Base-by-base conservation (phyloP, 352 stramenopile genomes). In the Pythium graminicola region DNA sequence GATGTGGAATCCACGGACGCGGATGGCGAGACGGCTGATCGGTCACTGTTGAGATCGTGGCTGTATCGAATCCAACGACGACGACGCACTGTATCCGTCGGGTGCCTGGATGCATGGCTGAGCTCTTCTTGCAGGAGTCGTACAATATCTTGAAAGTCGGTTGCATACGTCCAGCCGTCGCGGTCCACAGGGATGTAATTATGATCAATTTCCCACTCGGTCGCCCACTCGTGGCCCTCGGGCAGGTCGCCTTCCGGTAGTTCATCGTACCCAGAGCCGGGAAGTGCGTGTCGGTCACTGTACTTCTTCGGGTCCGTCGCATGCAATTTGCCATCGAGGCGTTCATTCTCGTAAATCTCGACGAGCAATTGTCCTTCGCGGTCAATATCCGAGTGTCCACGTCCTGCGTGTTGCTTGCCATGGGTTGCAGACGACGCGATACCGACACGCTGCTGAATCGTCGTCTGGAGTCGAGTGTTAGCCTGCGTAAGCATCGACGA, bases 291-390 rank as follows among this genome's bases (percentile, higher is more conserved):
- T 14, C 68, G 72, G 61, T 89, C 81, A 54, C 81, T 85, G 49
- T 75, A 94, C 23, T 51, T 49, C 58, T 88, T 92, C 1, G 83
- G 83, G 47, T 94, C 83, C 24, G 70, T 76, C 3, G 73, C 36
- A 36, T 73, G 74, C 32, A 90, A 42, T n/a, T 82, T 81, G 7
- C 81, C 83, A 50, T 92, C 81, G 22, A 92, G 63, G 3, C 83
- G 79, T 43, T 94, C 81, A 58, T 94, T 89, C 57, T 94, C 83
- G 50, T 84, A 94, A n/a, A 91, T 74, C 46, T 92, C 78, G 20
- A 84, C 73, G 8, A 87, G 32, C n/a, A 76, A 53, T 59, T 93
- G 77, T 1, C 75, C 76, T 35, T 91, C 78, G 26, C 73, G 74
- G 54, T 88, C 80, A 4, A 85, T 44, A 26, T 86, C 75, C 41